Evolutionary conservation across 1,284 basidiomycete genomes (phyloP).

Genomic region (Psilocybe mexicana): DNA sequence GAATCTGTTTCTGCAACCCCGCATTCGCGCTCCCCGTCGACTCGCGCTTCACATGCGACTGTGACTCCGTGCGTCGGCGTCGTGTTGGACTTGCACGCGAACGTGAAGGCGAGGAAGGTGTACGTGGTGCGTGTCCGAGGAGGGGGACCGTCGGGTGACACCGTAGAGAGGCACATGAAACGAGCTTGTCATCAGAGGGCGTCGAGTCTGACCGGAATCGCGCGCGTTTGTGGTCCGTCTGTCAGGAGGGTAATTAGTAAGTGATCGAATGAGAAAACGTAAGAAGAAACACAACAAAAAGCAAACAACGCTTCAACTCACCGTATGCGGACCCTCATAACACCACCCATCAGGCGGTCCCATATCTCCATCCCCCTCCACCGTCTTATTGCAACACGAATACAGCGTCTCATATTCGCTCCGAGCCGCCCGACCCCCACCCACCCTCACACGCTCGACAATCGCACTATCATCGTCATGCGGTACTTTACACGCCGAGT

Average conservation of each 20-base stretch:
- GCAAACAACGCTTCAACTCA: conserved; percentile 32
- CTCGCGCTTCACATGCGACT: too few species aligned
- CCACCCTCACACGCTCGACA: conserved; percentile 39
- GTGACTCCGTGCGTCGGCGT: too few species aligned
- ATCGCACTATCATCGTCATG: conserved; percentile 50
- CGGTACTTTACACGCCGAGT: conserved; percentile 53
- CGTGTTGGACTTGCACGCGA: too few species aligned
- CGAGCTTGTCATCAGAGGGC: conserved; percentile 63
- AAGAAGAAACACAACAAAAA: background rate
- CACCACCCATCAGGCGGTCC: conserved; percentile 84
- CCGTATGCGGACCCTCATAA: conserved; percentile 78
- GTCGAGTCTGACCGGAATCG: conserved; percentile 76
- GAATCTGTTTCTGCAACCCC: background rate
- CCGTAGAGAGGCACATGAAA: conserved; percentile 53
- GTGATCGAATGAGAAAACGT: conserved; percentile 3
- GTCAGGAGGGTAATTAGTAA: background rate
- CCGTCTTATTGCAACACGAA: conserved; percentile 69
- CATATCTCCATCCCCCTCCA: conserved; percentile 73
- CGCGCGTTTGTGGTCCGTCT: conserved; percentile 74
- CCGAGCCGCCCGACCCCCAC: conserved; percentile 20
- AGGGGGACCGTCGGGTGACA: conserved; percentile 39
- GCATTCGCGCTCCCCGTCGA: background rate
- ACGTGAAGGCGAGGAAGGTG: too few species aligned
- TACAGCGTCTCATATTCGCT: conserved; percentile 53
- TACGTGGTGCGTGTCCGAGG: too few species aligned